phyloP scores from a whole-genome alignment of 371 early-diverging fungal species.

The Apophysomyces sp. region DNA sequence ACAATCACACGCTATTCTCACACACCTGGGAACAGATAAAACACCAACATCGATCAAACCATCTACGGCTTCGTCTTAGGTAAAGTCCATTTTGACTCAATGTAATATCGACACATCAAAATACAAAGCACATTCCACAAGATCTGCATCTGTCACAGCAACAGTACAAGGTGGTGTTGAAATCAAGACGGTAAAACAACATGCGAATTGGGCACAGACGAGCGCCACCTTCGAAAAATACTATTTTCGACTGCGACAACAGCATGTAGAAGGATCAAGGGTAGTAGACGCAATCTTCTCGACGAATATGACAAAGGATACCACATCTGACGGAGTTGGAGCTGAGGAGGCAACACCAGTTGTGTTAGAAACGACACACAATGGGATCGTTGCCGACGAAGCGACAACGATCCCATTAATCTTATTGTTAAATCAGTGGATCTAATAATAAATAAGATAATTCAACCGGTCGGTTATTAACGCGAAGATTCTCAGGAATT shows the following conservation, averaged over 20 bases:
- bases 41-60: neutral
- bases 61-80: neutral
- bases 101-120: neutral
- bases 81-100: neutral
- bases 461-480: too few species aligned
- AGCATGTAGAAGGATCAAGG: neutral
- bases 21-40: neutral
- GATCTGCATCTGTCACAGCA: neutral
- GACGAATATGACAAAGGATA: neutral
- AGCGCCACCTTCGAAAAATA: constrained; percentile 7
- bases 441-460: too few species aligned
- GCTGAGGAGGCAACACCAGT: too few species aligned
- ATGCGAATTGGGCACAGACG: constrained; percentile 5
- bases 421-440: too few species aligned
- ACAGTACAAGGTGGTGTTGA: neutral
- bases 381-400: too few species aligned
- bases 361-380: too few species aligned
- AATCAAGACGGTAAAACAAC: constrained; percentile 5
- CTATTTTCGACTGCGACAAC: constrained; percentile 1
- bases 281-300: neutral
- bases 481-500: too few species aligned
- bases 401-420: too few species aligned
- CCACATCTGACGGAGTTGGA: neutral
- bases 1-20: neutral
- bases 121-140: constrained; percentile 3